Percentiles rank a stretch among this genome's conserved stretches.
Conservation (phyloP, 2,329 filamentous ascomycete species). For the Phialemonium atrogriseum region DNA sequence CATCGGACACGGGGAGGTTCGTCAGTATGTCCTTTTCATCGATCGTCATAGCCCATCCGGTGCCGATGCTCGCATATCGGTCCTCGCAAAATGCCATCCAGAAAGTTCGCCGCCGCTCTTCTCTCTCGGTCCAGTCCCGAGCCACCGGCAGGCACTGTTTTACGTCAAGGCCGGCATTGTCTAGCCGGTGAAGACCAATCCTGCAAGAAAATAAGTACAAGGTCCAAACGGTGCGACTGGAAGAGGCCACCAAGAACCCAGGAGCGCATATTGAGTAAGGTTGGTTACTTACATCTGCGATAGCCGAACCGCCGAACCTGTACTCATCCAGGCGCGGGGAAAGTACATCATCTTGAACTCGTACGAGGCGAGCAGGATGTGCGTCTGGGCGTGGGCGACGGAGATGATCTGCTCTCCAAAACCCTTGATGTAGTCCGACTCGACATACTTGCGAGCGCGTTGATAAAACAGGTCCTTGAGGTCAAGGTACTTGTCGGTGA, state of each 20-base stretch:
- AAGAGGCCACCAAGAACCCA: too few species aligned
- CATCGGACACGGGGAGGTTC: slow-evolving; percentile 74
- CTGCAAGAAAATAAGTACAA: slow-evolving; percentile 43
- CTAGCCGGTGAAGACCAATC: slow-evolving; percentile 85
- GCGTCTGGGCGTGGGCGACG: slow-evolving; percentile 77
- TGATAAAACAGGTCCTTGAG: slow-evolving; percentile 86
- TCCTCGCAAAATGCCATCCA: slow-evolving; percentile 92
- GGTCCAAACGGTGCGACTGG: background rate
- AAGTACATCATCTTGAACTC: slow-evolving; percentile 99
- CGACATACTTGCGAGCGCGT: slow-evolving; percentile 80
- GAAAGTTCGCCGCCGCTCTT: slow-evolving; percentile 86
- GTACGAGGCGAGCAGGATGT: slow-evolving; percentile 70
- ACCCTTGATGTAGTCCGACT: slow-evolving; percentile 83
- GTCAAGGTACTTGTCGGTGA: slow-evolving; percentile 71
- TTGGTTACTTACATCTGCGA: slow-evolving; percentile 63
- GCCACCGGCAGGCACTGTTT: slow-evolving; percentile 85
- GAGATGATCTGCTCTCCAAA: slow-evolving; percentile 86
- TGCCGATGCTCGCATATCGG: slow-evolving; percentile 89
- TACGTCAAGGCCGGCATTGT: slow-evolving; percentile 75
- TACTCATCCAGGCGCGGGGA: slow-evolving; percentile 88
- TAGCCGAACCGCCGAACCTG: slow-evolving; percentile 71
- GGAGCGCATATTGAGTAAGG: too few species aligned
- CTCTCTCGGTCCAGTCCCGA: slow-evolving; percentile 87
- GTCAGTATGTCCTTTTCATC: slow-evolving; percentile 89
- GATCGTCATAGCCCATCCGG: slow-evolving; percentile 92